Base-by-base conservation (phyloP, 495 filamentous ascomycete genomes). In the Lasiosphaeria ovina region DNA sequence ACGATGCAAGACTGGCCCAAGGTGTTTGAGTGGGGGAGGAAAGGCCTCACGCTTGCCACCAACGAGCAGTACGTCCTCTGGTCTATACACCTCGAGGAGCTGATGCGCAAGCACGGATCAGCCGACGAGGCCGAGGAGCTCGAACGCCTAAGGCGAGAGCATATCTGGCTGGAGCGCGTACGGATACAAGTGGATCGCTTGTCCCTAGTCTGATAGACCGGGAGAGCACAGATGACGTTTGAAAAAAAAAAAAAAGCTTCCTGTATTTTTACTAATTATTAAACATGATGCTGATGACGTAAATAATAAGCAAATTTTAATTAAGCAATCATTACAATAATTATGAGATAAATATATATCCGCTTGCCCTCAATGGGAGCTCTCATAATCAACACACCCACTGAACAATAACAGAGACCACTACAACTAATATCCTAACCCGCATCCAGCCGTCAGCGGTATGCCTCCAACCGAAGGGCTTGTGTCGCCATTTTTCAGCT, bases 51-150 rank as follows among this genome's bases (percentile, higher is more conserved):
- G 1, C 17, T 72, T 45, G 57, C 62, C 11, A 55, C 51, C 1
- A 61, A 69, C 9, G 68, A 69, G 64, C 66, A 72, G 57, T 72
- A 66, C 42, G 58, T 66, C 3, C 50, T 69, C 0, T 72, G 70
- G 66, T 66, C 64, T 6, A 63, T 72, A 17, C 66, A 69, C 12
- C 42, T 72, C 3, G 70, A 72, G 64, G 57, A 54, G 10, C 4
- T 71, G 50, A 69, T 71, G 68, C 40, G 64, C 16, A 42, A 64
- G 31, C 40, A 63, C n/a, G 70, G 68, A 8, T 47, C 50, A 14
- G 7, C n/a, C 0, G 56, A 52, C 35, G 70, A 71, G 38, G 68
- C 66, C 3, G 70, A 67, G 2, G 62, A 62, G 55, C 36, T 72
- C 40, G 62, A 54, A 36, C 44, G 12, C 35, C 16, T 3, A 45